phyloP scores from a whole-genome alignment of 306 rosid species.

The Castanea crenata region DNA sequence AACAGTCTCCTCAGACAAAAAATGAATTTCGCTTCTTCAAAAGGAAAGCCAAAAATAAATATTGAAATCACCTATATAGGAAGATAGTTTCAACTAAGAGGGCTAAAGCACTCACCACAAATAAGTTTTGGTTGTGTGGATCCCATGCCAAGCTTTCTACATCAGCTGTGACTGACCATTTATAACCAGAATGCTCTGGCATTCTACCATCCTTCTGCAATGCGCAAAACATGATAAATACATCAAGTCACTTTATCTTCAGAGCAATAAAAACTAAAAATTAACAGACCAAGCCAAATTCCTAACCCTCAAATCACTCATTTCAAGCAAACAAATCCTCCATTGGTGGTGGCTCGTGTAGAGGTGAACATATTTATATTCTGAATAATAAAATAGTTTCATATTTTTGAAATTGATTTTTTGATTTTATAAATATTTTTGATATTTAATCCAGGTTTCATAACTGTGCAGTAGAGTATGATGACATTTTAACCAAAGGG shows the following conservation, averaged over 20 bases:
- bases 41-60: neutral
- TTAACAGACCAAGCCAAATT: neutral
- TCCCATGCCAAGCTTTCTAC: slow-evolving; percentile 98
- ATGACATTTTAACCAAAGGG: neutral
- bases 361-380: neutral
- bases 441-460: no score
- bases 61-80: neutral
- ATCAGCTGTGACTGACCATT: slow-evolving; percentile 72
- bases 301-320: neutral
- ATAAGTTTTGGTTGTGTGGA: slow-evolving; percentile 76
- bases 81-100: slow-evolving; percentile 6
- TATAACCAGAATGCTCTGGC: slow-evolving; percentile 81
- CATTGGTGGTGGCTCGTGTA: neutral
- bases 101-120: slow-evolving; percentile 61
- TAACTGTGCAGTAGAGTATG: neutral
- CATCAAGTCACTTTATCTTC: slow-evolving; percentile 1
- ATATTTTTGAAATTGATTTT: no score
- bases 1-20: neutral
- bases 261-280: neutral
- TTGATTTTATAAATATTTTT: no score
- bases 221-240: slow-evolving; percentile 20
- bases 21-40: neutral
- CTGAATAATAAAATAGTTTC: no score
- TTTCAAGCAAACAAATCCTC: slow-evolving; percentile 10
- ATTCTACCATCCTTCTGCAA: slow-evolving; percentile 85